Percentiles rank a stretch among this genome's conserved stretches.
phyloP scores from a whole-genome alignment of 192 early-diverging fungal genomes.

The Spinellus fusiger region DNA sequence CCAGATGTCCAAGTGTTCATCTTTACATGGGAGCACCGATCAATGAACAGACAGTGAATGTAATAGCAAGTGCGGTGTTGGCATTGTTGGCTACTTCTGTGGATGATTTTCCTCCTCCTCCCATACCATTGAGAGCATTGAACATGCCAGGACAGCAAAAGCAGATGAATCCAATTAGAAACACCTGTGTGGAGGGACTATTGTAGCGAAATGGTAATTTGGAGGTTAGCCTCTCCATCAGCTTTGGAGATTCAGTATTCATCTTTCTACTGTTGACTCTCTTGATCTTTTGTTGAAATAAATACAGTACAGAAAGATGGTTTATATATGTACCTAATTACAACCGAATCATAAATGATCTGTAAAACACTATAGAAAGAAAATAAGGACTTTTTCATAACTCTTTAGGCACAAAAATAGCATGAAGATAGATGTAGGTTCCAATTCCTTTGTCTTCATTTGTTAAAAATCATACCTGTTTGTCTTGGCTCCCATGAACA shows the following conservation, averaged over 20 bases:
- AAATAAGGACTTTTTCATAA: too few relatives aligned
- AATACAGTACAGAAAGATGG: too few relatives aligned
- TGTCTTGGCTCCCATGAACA: background rate
- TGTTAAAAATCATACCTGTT: too few relatives aligned
- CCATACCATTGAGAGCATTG: slow-evolving; percentile 52
- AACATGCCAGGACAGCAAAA: slow-evolving; percentile 81
- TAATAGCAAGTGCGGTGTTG: slow-evolving; percentile 71
- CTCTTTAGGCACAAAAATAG: too few relatives aligned
- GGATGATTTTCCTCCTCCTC: slow-evolving; percentile 61
- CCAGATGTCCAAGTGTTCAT: background rate
- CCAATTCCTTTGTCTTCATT: too few relatives aligned
- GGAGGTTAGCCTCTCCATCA: background rate
- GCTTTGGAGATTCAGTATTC: background rate
- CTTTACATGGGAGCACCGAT: slow-evolving; percentile 58
- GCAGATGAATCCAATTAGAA: slow-evolving; percentile 63
- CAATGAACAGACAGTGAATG: slow-evolving; percentile 74
- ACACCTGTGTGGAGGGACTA: slow-evolving; percentile 53
- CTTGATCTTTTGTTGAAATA: too few relatives aligned
- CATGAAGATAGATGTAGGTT: too few relatives aligned
- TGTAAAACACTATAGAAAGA: too few relatives aligned
- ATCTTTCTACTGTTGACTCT: too few relatives aligned
- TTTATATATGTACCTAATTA: too few relatives aligned
- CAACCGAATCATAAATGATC: too few relatives aligned
- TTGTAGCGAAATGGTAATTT: slow-evolving; percentile 34
- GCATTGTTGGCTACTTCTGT: slow-evolving; percentile 60